Conservation (phyloP, 495 filamentous ascomycete genomes). For the Amorphotheca resinae region DNA sequence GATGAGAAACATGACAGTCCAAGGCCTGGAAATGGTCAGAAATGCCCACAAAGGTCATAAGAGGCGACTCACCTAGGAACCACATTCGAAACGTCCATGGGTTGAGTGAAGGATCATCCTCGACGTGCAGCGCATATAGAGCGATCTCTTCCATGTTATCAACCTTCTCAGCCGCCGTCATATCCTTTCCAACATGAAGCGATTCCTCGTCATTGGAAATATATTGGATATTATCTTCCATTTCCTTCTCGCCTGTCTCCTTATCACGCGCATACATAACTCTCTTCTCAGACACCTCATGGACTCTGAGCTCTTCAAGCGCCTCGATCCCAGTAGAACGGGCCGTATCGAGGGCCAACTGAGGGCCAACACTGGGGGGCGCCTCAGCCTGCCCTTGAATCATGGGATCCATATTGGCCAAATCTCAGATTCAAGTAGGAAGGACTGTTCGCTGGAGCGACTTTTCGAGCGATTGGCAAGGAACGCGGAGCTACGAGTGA, state of each 20-base stretch:
- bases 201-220: slow-evolving; percentile 1
- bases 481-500: too few species aligned
- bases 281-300: slow-evolving; percentile 1
- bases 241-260: neutral
- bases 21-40: slow-evolving; percentile 3
- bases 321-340: slow-evolving; percentile 3
- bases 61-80: slow-evolving; percentile 3
- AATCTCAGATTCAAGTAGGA: too few species aligned
- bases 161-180: slow-evolving; percentile 3
- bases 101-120: slow-evolving; percentile 7
- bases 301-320: neutral
- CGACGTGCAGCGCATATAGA: slow-evolving; percentile 3
- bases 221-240: neutral
- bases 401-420: slow-evolving; percentile 1
- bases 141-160: slow-evolving; percentile 3
- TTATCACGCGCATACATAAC: neutral
- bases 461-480: too few species aligned
- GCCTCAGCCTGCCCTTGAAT: slow-evolving; percentile 1
- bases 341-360: neutral
- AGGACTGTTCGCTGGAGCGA: too few species aligned
- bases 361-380: neutral
- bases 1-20: slow-evolving; percentile 4
- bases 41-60: neutral
- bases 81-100: slow-evolving; percentile 6
- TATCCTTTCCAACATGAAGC: neutral